Conservation (phyloP, 768 basidiomycete species). For the Mycena indigotica region DNA sequence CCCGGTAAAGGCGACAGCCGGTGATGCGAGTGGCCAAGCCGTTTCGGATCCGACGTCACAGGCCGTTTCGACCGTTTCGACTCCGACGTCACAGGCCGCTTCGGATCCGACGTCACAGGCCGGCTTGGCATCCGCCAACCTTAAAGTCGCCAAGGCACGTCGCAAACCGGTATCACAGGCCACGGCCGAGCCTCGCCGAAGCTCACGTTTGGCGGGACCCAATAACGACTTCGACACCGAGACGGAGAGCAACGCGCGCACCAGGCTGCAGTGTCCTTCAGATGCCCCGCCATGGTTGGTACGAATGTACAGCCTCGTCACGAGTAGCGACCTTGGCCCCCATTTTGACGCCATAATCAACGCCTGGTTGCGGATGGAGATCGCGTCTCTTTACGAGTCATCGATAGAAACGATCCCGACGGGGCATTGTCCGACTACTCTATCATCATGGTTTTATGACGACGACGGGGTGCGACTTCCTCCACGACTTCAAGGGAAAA, state of each 20-base stretch:
- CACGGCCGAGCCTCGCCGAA: no score
- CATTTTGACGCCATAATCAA: background rate
- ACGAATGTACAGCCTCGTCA: background rate
- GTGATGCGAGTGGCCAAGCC: background rate
- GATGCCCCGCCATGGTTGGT: background rate
- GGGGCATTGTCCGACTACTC: background rate
- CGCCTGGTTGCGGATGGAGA: background rate
- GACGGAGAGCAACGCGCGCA: background rate
- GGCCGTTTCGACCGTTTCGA: background rate
- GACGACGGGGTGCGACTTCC: background rate
- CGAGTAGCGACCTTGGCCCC: background rate
- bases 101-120: background rate
- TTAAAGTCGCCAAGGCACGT: background rate
- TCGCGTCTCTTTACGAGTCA: background rate
- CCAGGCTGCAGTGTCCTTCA: background rate
- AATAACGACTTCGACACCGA: background rate
- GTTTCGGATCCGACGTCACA: background rate
- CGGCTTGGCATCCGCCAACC: background rate
- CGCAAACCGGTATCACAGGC: background rate
- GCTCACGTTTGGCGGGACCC: background rate
- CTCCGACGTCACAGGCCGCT: background rate
- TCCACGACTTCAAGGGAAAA: background rate
- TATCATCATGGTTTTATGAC: background rate
- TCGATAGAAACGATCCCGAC: background rate
- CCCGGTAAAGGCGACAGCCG: no score